Evolutionary conservation across 192 early-diverging fungal species (phyloP), one percentile per base, ranked within the genome.

Genomic region (Polychytrium aggregatum): DNA sequence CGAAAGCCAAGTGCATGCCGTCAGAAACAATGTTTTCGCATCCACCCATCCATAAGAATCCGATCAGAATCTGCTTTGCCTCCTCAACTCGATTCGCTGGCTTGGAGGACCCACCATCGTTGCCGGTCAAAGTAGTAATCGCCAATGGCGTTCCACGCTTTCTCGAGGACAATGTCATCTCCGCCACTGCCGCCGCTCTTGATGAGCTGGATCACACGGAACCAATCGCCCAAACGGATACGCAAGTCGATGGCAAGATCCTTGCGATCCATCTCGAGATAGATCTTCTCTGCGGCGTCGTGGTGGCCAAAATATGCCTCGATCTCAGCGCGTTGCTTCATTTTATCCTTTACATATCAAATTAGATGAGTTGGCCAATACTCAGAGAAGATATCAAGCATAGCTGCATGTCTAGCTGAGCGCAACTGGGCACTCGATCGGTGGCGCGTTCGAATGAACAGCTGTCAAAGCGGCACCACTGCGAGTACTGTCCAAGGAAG

Each of bases 191-290:
- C 69, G 13, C 76, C 76, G 34, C 58, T 67, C 48, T 75, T 74
- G 22, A 78, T 68, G 21, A 79, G 41, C 52, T 76, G 71, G 17
- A 79, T 68, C 21, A 76, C 77, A 1, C 73, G 59, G 55, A 71
- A 73, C 70, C 68, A 77, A 52, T 79, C 73, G 26, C 74, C 74
- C 51, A 77, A 53, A 9, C 61, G 53, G 1, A 64, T 68, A 9
- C 69, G 65, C 13, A 79, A 42, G 16, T 72, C 67, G 13, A 79
- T 60, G 2, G 77, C 77, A 4, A 79, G 53, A 49, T 79, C 77
- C 41, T 71, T 72, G 17, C 77, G 62, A 47, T 79, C 77, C 67
- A 69, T 67, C 29, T 73, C 72, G 16, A 77, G 40, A 34, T 79
- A 79, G 17, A 67, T 22, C 35, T 63, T 59, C 44, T 79, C 77